A percentile compares a stretch with the other conserved stretches of the same genome.
Conservation (phyloP, 2,329 filamentous ascomycete species). For the Leptosphaerulina australis region DNA sequence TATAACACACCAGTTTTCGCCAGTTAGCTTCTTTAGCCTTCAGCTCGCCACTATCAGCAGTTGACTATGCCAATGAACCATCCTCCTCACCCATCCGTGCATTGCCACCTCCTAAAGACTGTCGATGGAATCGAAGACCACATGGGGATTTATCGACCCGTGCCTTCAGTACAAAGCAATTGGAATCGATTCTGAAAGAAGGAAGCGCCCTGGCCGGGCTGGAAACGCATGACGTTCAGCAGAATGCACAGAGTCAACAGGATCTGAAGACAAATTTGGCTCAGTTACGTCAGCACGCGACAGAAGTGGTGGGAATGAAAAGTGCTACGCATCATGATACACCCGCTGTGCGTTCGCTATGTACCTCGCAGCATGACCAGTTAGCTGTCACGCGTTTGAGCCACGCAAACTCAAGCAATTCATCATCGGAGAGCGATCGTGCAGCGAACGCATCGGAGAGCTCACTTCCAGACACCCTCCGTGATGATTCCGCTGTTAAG, state of each 20-base stretch:
- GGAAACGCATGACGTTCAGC: not conserved
- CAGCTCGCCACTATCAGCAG: not conserved
- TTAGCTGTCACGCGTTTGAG: not conserved
- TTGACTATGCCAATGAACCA: conserved; percentile 13
- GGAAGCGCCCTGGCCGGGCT: not conserved
- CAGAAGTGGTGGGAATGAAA: too few species aligned
- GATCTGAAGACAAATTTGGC: not conserved
- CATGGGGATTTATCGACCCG: conserved; percentile 21
- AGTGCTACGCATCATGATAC: not conserved
- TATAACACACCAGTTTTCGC: not conserved
- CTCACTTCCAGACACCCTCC: not conserved
- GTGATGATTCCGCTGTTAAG: not conserved
- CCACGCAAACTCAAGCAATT: not conserved
- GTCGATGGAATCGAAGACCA: conserved; percentile 30
- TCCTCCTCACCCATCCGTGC: conserved; percentile 6
- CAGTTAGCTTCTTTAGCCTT: not conserved
- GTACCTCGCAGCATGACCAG: not conserved
- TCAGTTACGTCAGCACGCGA: not conserved
- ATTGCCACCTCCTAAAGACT: conserved; percentile 11
- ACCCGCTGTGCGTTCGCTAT: not conserved
- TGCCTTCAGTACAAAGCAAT: conserved; percentile 9
- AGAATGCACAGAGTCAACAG: not conserved
- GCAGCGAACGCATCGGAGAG: not conserved
- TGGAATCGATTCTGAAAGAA: not conserved
- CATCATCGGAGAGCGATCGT: not conserved